Evolutionary conservation across 2,329 filamentous ascomycete species (phyloP).

Genomic region (Xylariaceae sp.): DNA sequence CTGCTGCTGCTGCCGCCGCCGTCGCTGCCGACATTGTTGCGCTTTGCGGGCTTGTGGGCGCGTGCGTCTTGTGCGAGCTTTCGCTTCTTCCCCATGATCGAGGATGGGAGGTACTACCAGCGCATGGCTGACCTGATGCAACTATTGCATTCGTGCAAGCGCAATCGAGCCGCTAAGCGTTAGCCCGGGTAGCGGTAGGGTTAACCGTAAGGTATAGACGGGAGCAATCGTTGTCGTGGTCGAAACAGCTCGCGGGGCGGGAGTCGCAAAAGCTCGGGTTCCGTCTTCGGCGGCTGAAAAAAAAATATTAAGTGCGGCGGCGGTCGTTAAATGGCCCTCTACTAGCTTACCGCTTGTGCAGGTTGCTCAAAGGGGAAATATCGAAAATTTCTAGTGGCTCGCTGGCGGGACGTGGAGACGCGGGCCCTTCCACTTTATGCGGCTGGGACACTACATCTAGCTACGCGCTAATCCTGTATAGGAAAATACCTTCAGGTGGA

Average conservation of each 20-base stretch:
- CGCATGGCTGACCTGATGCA: conserved; percentile 30
- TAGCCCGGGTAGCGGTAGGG: no score
- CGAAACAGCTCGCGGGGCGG: no score
- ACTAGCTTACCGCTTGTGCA: conserved; percentile 8
- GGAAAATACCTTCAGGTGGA: conserved; percentile 11
- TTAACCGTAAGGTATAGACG: no score
- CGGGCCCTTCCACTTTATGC: conserved; percentile 15
- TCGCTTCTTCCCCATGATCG: conserved; percentile 53
- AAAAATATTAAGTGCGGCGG: neutral
- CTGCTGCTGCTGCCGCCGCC: conserved; percentile 15
- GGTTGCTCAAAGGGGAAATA: conserved; percentile 29
- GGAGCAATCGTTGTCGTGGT: no score
- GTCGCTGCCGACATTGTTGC: conserved; percentile 2
- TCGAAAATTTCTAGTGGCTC: conserved; percentile 24
- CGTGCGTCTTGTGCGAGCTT: conserved; percentile 33
- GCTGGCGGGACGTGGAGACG: conserved; percentile 18
- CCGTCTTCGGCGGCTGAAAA: neutral
- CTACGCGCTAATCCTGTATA: conserved; percentile 7
- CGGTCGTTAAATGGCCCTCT: no score
- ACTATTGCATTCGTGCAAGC: no score
- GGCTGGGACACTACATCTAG: conserved; percentile 19
- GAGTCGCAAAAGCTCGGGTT: neutral
- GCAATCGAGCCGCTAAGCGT: no score
- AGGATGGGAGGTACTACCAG: conserved; percentile 34
- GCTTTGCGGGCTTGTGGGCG: conserved; percentile 28